Evolutionary conservation across 805 yeast genomes (phyloP).

Genomic region (Saccharomycopsis fodiens): DNA sequence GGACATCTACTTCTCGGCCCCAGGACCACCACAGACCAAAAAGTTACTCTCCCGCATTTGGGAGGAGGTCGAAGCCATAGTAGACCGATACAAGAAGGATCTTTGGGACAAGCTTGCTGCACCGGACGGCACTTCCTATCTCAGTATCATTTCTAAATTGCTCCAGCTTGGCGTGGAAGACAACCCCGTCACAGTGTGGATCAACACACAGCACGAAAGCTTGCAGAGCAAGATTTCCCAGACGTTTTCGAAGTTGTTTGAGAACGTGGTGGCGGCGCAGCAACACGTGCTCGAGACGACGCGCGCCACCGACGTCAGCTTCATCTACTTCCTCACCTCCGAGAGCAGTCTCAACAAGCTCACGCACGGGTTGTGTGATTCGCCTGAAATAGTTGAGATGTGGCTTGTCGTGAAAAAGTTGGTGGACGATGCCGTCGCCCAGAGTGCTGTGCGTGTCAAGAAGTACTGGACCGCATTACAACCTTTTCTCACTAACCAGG

Average conservation of each 20-base stretch:
- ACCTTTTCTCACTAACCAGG: conserved; percentile 43
- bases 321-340: conserved; percentile 24
- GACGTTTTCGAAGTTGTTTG: conserved; percentile 34
- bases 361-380: conserved; percentile 35
- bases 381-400: conserved; percentile 49
- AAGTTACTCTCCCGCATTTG: conserved; percentile 45
- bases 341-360: conserved; percentile 14
- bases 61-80: conserved; percentile 44
- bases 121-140: conserved; percentile 26
- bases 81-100: conserved; percentile 45
- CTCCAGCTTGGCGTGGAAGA: conserved; percentile 56
- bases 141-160: conserved; percentile 40
- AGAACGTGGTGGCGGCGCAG: conserved; percentile 34
- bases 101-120: conserved; percentile 44
- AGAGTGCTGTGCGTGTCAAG: conserved; percentile 33
- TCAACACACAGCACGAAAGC: conserved; percentile 39
- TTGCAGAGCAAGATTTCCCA: conserved; percentile 34
- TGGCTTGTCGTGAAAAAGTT: conserved; percentile 46
- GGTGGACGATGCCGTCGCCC: conserved; percentile 33
- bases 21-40: conserved; percentile 21
- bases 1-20: conserved; percentile 21
- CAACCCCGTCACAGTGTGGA: conserved; percentile 61
- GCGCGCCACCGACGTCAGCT: conserved; percentile 29
- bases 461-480: conserved; percentile 50
- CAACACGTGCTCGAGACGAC: conserved; percentile 33